Evolutionary conservation across 2,329 filamentous ascomycete species (phyloP).

Genomic region (Blumeria graminis): DNA sequence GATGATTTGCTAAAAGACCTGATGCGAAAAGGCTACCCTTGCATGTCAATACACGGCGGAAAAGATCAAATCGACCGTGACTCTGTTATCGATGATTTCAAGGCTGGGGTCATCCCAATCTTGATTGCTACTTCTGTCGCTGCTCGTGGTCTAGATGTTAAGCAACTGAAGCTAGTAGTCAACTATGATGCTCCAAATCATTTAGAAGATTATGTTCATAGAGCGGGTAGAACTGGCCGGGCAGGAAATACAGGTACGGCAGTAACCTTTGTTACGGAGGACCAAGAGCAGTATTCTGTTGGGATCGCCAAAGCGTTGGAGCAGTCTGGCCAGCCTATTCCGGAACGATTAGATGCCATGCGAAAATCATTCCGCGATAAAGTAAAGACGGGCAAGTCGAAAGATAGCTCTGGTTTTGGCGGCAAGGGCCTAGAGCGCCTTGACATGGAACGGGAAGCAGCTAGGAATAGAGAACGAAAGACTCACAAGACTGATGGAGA

Average conservation of each 20-base stretch:
- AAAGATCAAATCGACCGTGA: conserved; percentile 87
- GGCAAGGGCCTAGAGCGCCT: conserved; percentile 83
- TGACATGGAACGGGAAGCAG: conserved; percentile 73
- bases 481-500: conserved; percentile 73
- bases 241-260: conserved; percentile 88
- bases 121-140: conserved; percentile 89
- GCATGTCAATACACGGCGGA: conserved; percentile 81
- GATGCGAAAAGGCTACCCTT: conserved; percentile 66
- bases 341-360: conserved; percentile 42
- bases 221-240: conserved; percentile 77
- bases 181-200: conserved; percentile 92
- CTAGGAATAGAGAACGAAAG: conserved; percentile 65
- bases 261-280: conserved; percentile 77
- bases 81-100: conserved; percentile 82
- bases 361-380: conserved; percentile 60
- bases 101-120: conserved; percentile 69
- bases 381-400: conserved; percentile 78
- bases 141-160: conserved; percentile 83
- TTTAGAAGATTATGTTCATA: conserved; percentile 88
- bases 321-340: conserved; percentile 67
- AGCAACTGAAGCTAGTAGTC: conserved; percentile 83
- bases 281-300: conserved; percentile 73
- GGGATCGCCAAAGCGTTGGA: conserved; percentile 71
- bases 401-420: conserved; percentile 73
- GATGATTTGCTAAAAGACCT: conserved; percentile 58